Conservation (phyloP, 208 protist genomes). For the Leishmania martiniquensis region DNA sequence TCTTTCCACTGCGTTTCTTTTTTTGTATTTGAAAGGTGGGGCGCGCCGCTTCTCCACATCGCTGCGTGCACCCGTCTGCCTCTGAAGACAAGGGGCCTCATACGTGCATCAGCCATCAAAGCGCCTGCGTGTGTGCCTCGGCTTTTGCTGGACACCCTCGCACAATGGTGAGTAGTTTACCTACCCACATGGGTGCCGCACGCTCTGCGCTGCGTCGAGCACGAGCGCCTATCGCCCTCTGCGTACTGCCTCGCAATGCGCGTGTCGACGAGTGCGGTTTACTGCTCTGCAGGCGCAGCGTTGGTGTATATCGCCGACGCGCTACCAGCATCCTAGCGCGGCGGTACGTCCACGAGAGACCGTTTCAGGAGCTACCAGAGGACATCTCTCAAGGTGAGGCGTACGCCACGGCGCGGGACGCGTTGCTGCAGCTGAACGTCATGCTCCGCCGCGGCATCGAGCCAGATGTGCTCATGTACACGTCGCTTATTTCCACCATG, state of each 20-base stretch:
- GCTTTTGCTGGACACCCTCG: neutral
- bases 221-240: neutral
- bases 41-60: neutral
- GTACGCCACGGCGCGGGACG: conserved; percentile 74
- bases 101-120: neutral
- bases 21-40: neutral
- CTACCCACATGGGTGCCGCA: neutral
- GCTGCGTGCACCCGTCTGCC: neutral
- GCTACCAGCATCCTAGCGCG: neutral
- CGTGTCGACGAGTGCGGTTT: neutral
- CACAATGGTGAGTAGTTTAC: neutral
- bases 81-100: neutral
- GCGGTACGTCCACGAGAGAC: conserved; percentile 64
- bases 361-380: conserved; percentile 58
- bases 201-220: neutral
- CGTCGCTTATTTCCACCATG: conserved; percentile 91
- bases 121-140: neutral
- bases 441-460: conserved; percentile 92
- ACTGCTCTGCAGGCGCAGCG: conserved; percentile 3
- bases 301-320: neutral
- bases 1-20: neutral
- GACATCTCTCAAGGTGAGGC: conserved; percentile 64
- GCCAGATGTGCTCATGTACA: conserved; percentile 93
- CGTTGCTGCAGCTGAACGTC: conserved; percentile 92
- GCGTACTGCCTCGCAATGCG: neutral